Conservation (phyloP, 345 rosid species). For the Boechera stricta region DNA sequence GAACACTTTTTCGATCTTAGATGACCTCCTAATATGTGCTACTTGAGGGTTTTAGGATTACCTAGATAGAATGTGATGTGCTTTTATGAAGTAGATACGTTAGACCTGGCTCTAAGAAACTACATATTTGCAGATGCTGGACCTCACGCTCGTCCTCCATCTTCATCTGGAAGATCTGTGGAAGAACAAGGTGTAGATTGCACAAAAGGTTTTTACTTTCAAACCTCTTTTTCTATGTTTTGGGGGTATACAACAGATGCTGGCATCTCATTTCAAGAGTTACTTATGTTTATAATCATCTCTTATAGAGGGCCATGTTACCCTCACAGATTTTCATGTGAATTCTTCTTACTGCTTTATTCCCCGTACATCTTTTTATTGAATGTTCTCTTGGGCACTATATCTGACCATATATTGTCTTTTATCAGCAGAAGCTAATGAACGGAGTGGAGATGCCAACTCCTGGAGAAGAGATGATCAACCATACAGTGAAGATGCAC, state of each 20-base stretch:
- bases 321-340: conserved; percentile 23
- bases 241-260: conserved; percentile 6
- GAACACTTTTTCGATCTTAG: background rate
- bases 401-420: conserved; percentile 19
- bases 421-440: conserved; percentile 49
- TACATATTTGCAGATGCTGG: conserved; percentile 57
- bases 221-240: conserved; percentile 16
- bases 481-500: conserved; percentile 63
- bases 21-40: conserved; percentile 25
- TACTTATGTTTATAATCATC: conserved; percentile 19
- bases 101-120: conserved; percentile 33
- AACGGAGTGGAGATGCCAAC: conserved; percentile 49
- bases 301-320: conserved; percentile 30
- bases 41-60: conserved; percentile 31
- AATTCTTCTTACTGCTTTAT: conserved; percentile 12
- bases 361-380: conserved; percentile 19
- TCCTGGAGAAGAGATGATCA: conserved; percentile 78
- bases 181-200: conserved; percentile 55
- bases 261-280: conserved; percentile 19
- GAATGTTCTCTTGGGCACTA: conserved; percentile 1
- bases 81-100: conserved; percentile 16
- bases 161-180: conserved; percentile 57
- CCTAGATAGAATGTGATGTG: conserved; percentile 22
- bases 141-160: conserved; percentile 56
- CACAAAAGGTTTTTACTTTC: conserved; percentile 55